Evolutionary conservation across 2,329 filamentous ascomycete genomes (phyloP), one percentile per base, ranked within the genome.

Genomic region (Aschersonia sp.): DNA sequence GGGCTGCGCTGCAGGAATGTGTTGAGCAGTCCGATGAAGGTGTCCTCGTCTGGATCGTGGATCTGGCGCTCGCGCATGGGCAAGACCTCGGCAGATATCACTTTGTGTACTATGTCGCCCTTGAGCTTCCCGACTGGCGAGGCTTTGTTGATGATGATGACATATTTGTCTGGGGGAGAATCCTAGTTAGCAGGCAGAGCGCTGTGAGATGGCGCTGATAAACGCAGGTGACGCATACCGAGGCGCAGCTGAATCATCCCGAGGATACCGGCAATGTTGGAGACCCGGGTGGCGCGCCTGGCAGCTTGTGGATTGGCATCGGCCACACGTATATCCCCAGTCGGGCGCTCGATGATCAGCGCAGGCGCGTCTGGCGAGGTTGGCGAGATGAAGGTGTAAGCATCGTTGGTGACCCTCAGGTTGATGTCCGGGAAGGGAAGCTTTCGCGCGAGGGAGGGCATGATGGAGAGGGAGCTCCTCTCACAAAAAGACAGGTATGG

Each of bases 311-410:
- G 70, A 54, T 83, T 78, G 49, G 84, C 83, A 75, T 95, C 85
- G 58, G 82, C 84, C 50, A 98, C 74, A 51, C 88, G 79, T 46
- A 97, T 69, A 66, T 97, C 89, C 51, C 92, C 92, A 11, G 88
- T 92, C 8, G 92, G 92, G 47, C 92, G 80, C 60, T 97, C 92
- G 54, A 98, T 78, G 11, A 95, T 80, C 46, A 98, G 75, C 8
- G 87, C 87, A 11, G 87, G 87, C 31, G 89, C 84, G 66, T 89
- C 81, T 52, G 89, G 88, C 4, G 88, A 90, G 1, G 92, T 97
- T 31, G 92, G 92, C 31, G 92, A 98, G 40, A 87, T 89, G 67
- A 98, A 98, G 58, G 88, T 87, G 73, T 98, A 98, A 62, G 92
- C 84, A 58, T 90, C 87, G 58, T 86, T 75, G 46, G 90, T 88